Percentiles rank a stretch among this genome's conserved stretches.
phyloP scores from a whole-genome alignment of 139 green algal species.

The Closterium sp. region DNA sequence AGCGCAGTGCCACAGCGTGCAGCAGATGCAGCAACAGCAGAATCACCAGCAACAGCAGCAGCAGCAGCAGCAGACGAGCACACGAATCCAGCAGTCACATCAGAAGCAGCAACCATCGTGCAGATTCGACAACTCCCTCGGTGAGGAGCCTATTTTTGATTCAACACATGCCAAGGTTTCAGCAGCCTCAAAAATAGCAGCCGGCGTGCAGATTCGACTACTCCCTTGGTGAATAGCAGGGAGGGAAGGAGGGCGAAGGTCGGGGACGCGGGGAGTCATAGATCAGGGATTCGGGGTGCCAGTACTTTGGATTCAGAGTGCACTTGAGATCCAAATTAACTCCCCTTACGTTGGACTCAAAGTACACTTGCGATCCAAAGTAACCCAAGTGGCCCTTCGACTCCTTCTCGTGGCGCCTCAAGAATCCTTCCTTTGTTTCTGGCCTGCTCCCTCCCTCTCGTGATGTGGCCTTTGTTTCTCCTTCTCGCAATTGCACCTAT shows the following conservation, averaged over 20 bases:
- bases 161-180: no score
- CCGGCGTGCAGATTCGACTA: conserved; percentile 24
- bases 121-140: conserved; percentile 37
- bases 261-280: no score
- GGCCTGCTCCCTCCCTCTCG: no score
- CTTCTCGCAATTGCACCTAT: no score
- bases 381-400: not conserved
- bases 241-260: not conserved
- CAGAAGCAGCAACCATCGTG: not conserved
- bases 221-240: conserved; percentile 15
- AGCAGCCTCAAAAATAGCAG: not conserved
- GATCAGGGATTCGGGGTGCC: no score
- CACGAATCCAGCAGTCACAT: not conserved
- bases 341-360: not conserved
- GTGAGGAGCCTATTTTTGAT: conserved; percentile 1
- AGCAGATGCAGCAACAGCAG: not conserved
- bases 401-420: no score
- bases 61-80: not conserved
- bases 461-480: no score
- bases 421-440: no score
- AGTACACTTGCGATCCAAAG: no score
- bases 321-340: no score
- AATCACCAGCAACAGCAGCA: not conserved
- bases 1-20: not conserved
- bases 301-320: no score